phyloP scores from a whole-genome alignment of 257 asterid genomes.

The Eustoma russellianum region DNA sequence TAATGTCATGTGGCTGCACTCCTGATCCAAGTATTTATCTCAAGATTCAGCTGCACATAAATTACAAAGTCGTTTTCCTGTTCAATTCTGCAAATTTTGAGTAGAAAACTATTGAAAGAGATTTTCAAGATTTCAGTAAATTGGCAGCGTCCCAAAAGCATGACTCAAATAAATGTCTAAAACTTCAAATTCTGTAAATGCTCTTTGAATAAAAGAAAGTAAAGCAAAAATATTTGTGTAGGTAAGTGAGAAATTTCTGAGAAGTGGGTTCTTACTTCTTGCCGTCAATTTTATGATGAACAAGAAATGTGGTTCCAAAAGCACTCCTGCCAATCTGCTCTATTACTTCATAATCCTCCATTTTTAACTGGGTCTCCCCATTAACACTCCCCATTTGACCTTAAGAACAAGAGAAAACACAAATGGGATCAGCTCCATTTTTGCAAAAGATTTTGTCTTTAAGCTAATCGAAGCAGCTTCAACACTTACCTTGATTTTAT shows the following conservation, averaged over 20 bases:
- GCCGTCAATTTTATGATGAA: slow-evolving; percentile 59
- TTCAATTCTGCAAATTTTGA: not conserved
- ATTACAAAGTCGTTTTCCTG: not conserved
- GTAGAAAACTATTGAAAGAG: not conserved
- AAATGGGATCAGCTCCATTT: slow-evolving; percentile 8
- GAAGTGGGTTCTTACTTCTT: slow-evolving; percentile 41
- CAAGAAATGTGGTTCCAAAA: slow-evolving; percentile 74
- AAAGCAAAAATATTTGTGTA: slow-evolving; percentile 1
- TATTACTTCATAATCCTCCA: slow-evolving; percentile 68
- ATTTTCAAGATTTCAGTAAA: slow-evolving; percentile 4
- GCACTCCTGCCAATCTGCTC: slow-evolving; percentile 94
- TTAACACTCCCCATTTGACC: slow-evolving; percentile 51
- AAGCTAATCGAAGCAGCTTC: slow-evolving; percentile 9
- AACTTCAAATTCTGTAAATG: not conserved
- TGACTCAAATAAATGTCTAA: not conserved
- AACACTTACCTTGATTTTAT: slow-evolving; percentile 21
- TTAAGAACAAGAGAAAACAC: slow-evolving; percentile 10
- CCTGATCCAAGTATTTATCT: not conserved
- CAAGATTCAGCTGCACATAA: not conserved
- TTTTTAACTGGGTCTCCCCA: slow-evolving; percentile 43
- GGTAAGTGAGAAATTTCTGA: not conserved
- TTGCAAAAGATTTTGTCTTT: slow-evolving; percentile 14
- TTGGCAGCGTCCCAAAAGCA: not conserved
- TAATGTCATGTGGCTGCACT: not conserved
- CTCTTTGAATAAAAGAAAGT: not conserved